Evolutionary conservation across 192 early-diverging fungal species (phyloP).

Genomic region (Mortierella hygrophila): DNA sequence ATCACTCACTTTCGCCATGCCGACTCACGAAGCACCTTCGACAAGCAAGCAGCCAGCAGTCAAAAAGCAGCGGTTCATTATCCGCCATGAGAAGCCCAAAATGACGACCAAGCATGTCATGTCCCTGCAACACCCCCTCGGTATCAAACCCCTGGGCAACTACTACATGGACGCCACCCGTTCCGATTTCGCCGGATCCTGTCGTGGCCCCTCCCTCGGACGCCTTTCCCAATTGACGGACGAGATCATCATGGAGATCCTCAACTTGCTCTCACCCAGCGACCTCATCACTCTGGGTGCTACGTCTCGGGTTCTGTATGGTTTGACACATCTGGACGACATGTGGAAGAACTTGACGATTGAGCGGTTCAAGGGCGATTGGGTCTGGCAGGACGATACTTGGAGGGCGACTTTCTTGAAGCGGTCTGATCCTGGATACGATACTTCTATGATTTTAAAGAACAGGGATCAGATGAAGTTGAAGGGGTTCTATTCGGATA

Average conservation of each 20-base stretch:
- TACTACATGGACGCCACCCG: constrained; percentile 62
- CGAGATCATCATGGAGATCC: constrained; percentile 64
- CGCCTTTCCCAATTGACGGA: constrained; percentile 60
- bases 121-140: constrained; percentile 62
- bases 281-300: constrained; percentile 60
- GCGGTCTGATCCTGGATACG: constrained; percentile 31
- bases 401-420: constrained; percentile 71
- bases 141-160: constrained; percentile 74
- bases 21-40: constrained; percentile 38
- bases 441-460: constrained; percentile 25
- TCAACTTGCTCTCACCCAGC: constrained; percentile 48
- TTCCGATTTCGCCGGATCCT: constrained; percentile 40
- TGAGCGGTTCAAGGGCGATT: constrained; percentile 64
- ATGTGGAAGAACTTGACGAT: constrained; percentile 70
- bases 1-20: constrained; percentile 19
- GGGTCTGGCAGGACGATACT: constrained; percentile 58
- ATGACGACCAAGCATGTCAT: constrained; percentile 52
- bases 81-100: constrained; percentile 49
- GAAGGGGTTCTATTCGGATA: constrained; percentile 72
- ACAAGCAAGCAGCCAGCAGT: constrained; percentile 17
- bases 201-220: constrained; percentile 63
- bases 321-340: constrained; percentile 66
- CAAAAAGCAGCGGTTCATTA: constrained; percentile 51
- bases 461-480: constrained; percentile 54
- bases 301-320: constrained; percentile 65